Evolutionary conservation across 1,139 yeast genomes (phyloP), one percentile per base, ranked within the genome.

Genomic region (Lodderomyces pseudojiufengensis): DNA sequence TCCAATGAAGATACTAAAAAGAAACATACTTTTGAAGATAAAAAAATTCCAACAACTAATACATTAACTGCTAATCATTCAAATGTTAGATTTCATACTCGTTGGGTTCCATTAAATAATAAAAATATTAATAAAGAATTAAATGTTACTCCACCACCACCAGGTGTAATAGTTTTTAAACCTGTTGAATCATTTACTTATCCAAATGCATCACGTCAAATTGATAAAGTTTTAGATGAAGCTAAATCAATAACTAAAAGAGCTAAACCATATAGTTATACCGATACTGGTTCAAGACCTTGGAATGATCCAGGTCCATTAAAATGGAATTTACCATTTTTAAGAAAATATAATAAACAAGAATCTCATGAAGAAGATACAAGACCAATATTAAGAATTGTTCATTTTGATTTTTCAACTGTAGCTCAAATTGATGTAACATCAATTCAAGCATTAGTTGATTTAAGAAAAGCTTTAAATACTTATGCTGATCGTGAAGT

Each of bases 231-330:
- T 23, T 63, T 80, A 30, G 95, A 84, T 44, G 80, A 82, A 51
- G 80, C 83, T 28, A 80, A 80, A 55, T 57, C 62, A 27, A 40
- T 57, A 11, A 86, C 95, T 1, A 71, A 73, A 48, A 73, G 84
- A 38, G 90, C 90, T 18, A 69, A 70, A 36, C 63, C 75, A 16
- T 58, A 64, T 36, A 57, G 59, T 29, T 61, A 55, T 33, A 54
- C 64, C 13, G 65, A 68, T 35, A 71, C 77, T 28, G 84, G 87
- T 20, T 84, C 84, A 35, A 75, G 92, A 46, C 90, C 95, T 14
- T 90, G 97, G 95, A 88, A 88, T 55, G 94, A 87, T 51, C 90
- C 88, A 18, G 95, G 95, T 45, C 84, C 84, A 33, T 64, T 73
- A 48, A 54, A 44, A 42, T 65, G 64, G 67, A 66, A 51, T 28